Evolutionary conservation across 1,139 yeast genomes (phyloP).

Genomic region (Yamadazyma epiphylla): DNA sequence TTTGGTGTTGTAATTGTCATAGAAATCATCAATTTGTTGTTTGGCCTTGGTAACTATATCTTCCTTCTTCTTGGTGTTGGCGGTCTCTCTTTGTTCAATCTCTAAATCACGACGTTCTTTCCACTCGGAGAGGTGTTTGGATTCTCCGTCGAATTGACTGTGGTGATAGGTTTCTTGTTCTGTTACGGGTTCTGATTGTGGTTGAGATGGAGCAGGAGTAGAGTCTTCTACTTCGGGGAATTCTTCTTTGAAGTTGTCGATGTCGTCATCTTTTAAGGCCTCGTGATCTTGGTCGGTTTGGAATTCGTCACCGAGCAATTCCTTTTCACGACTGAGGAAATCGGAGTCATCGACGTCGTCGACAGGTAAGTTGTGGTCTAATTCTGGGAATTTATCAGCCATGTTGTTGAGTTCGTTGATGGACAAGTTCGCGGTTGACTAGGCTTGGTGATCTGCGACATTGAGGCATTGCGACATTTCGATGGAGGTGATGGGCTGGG

Average conservation of each 20-base stretch:
- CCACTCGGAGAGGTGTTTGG: slow-evolving; percentile 73
- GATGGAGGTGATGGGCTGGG: no score
- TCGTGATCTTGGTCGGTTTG: slow-evolving; percentile 63
- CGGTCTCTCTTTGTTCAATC: slow-evolving; percentile 76
- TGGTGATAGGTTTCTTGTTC: no score
- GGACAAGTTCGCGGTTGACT: background rate
- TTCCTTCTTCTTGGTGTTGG: slow-evolving; percentile 60
- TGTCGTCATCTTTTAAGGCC: slow-evolving; percentile 53
- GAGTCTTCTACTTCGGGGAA: slow-evolving; percentile 54
- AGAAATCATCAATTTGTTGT: slow-evolving; percentile 86
- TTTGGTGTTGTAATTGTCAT: slow-evolving; percentile 86
- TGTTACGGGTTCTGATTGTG: slow-evolving; percentile 9
- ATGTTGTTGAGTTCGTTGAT: slow-evolving; percentile 25
- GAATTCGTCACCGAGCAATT: slow-evolving; percentile 78
- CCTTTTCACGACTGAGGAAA: slow-evolving; percentile 81
- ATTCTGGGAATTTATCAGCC: slow-evolving; percentile 87
- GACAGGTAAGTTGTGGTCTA: slow-evolving; percentile 46
- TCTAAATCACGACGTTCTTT: slow-evolving; percentile 77
- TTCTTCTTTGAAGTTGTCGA: slow-evolving; percentile 62
- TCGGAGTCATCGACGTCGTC: slow-evolving; percentile 44
- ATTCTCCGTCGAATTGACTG: slow-evolving; percentile 34
- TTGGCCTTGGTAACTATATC: slow-evolving; percentile 78
- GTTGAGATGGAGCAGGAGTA: slow-evolving; percentile 19
- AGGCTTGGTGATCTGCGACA: no score
- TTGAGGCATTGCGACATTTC: no score